These are phyloP conservation scores for Pontederia paniculata DNA, from an alignment of 176 grass and related monocot genomes.

Conservation along the genomic window DNA sequence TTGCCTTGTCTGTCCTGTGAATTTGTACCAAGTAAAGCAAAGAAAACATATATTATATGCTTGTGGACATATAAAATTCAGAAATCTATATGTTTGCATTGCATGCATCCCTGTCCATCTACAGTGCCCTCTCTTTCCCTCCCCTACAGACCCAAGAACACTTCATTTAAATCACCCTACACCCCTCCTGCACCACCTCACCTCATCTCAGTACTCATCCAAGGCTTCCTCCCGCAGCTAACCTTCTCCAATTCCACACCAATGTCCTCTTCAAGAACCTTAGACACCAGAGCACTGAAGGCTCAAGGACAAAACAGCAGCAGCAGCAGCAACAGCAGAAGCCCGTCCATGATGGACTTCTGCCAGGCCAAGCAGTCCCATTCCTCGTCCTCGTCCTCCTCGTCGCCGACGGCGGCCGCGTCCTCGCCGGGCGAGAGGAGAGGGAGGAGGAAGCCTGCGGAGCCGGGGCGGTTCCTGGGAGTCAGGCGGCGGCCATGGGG, in stretches of 20 bases:
- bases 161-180: constrained; percentile 47
- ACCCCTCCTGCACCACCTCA: constrained; percentile 7
- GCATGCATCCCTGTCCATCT: constrained; percentile 7
- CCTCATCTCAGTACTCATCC: not conserved
- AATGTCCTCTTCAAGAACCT: constrained; percentile 18
- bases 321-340: constrained; percentile 11
- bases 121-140: constrained; percentile 17
- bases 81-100: not conserved
- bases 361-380: constrained; percentile 31
- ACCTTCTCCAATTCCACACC: not conserved
- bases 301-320: constrained; percentile 16
- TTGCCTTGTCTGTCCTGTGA: no score
- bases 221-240: not conserved
- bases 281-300: constrained; percentile 14
- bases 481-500: constrained; percentile 84
- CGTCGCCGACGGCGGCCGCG: constrained; percentile 19
- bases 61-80: not conserved
- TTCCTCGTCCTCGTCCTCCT: constrained; percentile 10
- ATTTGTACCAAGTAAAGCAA: not conserved
- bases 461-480: constrained; percentile 90
- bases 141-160: constrained; percentile 26
- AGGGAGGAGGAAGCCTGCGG: constrained; percentile 41
- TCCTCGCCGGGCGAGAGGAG: constrained; percentile 22
- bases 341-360: constrained; percentile 34
- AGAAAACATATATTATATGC: not conserved